Percentiles rank a stretch among this genome's conserved stretches.
These are phyloP conservation scores for Aspergillus aculeatus DNA, from an alignment of 2,329 filamentous ascomycete genomes.

Conservation along the genomic window DNA sequence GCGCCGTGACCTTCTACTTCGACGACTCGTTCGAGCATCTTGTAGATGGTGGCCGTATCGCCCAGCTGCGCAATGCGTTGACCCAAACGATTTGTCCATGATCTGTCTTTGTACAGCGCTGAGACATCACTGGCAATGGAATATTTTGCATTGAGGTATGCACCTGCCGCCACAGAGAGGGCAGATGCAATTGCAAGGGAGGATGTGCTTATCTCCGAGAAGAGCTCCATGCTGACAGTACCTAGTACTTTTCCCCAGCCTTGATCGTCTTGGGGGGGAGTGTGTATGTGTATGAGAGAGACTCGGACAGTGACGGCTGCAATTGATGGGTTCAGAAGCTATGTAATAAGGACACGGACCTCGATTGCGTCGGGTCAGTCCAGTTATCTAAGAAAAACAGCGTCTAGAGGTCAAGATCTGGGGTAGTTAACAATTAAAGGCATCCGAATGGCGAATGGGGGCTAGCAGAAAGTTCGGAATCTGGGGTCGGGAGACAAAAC, in stretches of 20 bases:
- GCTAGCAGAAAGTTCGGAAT: slow-evolving; percentile 13
- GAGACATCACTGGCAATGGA: slow-evolving; percentile 42
- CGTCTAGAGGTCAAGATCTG: background rate
- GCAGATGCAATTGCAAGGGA: slow-evolving; percentile 37
- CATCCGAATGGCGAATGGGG: background rate
- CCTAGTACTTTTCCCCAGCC: background rate
- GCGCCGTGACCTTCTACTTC: slow-evolving; percentile 40
- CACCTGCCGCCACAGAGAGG: slow-evolving; percentile 35
- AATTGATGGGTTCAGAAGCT: background rate
- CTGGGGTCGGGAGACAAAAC: slow-evolving; percentile 25
- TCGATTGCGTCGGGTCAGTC: background rate
- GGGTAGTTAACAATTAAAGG: slow-evolving; percentile 12
- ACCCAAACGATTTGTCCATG: slow-evolving; percentile 34
- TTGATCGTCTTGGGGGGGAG: background rate
- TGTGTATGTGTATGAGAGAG: background rate
- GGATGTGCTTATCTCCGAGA: slow-evolving; percentile 29
- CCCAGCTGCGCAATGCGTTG: slow-evolving; percentile 39
- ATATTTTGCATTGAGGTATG: slow-evolving; percentile 47
- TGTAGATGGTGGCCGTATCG: slow-evolving; percentile 43
- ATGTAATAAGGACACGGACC: background rate
- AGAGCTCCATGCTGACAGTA: slow-evolving; percentile 24
- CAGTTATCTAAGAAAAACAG: background rate
- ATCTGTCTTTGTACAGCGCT: slow-evolving; percentile 34
- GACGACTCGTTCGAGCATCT: slow-evolving; percentile 43
- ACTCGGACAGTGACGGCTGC: background rate